phyloP scores from a whole-genome alignment of 805 yeast genomes.

The Ogataea ganodermae region DNA sequence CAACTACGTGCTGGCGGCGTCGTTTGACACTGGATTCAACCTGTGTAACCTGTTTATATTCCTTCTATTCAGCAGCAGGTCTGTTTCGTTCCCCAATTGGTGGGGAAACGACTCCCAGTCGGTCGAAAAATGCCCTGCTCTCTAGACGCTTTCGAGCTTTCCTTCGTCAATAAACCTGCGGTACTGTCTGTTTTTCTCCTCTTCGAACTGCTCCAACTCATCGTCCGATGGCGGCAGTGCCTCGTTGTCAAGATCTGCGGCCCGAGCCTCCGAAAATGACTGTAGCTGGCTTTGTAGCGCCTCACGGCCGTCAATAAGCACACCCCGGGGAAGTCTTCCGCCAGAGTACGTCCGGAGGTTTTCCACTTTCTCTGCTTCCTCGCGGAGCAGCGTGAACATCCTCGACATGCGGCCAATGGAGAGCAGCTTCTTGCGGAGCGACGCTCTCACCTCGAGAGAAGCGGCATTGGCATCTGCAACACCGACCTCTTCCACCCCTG shows the following conservation, averaged over 20 bases:
- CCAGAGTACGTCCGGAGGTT: constrained; percentile 72
- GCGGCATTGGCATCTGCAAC: constrained; percentile 9
- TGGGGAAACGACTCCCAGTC: constrained; percentile 49
- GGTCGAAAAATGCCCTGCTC: constrained; percentile 50
- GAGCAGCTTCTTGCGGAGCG: constrained; percentile 77
- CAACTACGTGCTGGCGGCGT: constrained; percentile 53
- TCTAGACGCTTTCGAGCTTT: constrained; percentile 11
- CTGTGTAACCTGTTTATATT: constrained; percentile 44
- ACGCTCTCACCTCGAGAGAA: constrained; percentile 36
- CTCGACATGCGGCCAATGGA: constrained; percentile 93
- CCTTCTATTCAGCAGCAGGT: constrained; percentile 27
- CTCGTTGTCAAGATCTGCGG: constrained; percentile 81
- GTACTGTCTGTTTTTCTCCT: constrained; percentile 47
- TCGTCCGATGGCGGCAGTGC: constrained; percentile 80
- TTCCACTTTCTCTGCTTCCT: constrained; percentile 83
- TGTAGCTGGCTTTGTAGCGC: constrained; percentile 69
- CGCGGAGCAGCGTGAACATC: constrained; percentile 85
- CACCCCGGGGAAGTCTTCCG: constrained; percentile 84
- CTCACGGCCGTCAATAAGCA: constrained; percentile 78
- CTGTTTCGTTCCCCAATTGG: constrained; percentile 41
- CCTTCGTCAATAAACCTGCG: constrained; percentile 37
- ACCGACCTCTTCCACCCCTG: constrained; percentile 31
- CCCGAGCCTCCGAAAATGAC: constrained; percentile 80
- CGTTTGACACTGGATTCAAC: constrained; percentile 53
- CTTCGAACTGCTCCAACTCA: constrained; percentile 49